A percentile compares a stretch with the other conserved stretches of the same genome.
Conservation (phyloP, 768 basidiomycete genomes). For the Holtermanniella nyarrowii region DNA sequence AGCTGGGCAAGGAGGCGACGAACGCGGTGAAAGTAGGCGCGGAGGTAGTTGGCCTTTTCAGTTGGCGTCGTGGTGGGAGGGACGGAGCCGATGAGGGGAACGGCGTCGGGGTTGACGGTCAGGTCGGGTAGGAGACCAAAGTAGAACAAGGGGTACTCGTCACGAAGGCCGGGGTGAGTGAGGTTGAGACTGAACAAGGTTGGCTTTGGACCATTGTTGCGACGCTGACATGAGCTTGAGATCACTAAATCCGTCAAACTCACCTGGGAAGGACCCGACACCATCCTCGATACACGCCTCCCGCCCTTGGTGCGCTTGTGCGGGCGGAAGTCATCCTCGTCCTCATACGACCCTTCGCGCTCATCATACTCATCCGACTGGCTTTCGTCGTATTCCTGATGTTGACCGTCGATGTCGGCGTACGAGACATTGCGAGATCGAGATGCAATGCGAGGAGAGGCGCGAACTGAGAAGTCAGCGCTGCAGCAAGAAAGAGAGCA, state of each 20-base stretch:
- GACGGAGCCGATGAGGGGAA: conserved; percentile 40
- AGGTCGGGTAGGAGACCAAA: conserved; percentile 38
- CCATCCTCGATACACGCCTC: conserved; percentile 3
- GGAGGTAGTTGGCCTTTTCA: conserved; percentile 34
- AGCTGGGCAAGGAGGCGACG: conserved; percentile 35
- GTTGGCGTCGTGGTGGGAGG: conserved; percentile 30
- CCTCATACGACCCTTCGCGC: background rate
- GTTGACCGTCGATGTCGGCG: conserved; percentile 28
- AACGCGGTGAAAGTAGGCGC: conserved; percentile 35
- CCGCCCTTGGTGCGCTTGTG: conserved; percentile 21
- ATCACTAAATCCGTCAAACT: too few species aligned
- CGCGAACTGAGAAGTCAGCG: conserved; percentile 16
- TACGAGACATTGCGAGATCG: conserved; percentile 33
- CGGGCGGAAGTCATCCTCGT: conserved; percentile 35
- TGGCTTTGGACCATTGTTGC: conserved; percentile 11
- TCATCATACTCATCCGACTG: conserved; percentile 15
- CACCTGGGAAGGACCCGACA: conserved; percentile 10
- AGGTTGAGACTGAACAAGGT: conserved; percentile 33
- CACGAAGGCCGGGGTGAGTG: conserved; percentile 29
- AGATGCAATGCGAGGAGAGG: conserved; percentile 35
- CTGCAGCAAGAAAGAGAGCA: background rate
- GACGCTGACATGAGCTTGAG: background rate
- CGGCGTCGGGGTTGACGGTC: conserved; percentile 38
- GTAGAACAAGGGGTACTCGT: conserved; percentile 38
- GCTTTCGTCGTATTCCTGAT: conserved; percentile 7